A percentile compares a stretch with the other conserved stretches of the same genome.
Evolutionary conservation across 2,329 filamentous ascomycete genomes (phyloP).

Genomic region (Ascochyta fabae): DNA sequence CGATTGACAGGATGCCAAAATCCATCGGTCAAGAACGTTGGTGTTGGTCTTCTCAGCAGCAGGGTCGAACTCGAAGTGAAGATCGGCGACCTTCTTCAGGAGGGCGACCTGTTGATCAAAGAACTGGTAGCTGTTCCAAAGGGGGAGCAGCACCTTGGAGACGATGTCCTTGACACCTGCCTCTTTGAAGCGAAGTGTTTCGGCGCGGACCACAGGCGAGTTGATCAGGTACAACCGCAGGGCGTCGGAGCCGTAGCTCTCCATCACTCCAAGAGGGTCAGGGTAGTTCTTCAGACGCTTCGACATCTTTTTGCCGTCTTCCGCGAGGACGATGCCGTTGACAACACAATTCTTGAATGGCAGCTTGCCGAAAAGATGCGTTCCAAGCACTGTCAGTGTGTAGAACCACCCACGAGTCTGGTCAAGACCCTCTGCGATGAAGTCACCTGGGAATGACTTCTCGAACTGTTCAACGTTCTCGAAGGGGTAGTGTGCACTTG

Average conservation of each 20-base stretch:
- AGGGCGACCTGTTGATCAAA: slow-evolving; percentile 87
- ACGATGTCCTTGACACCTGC: slow-evolving; percentile 93
- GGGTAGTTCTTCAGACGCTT: slow-evolving; percentile 97
- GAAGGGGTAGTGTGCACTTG: slow-evolving; percentile 89
- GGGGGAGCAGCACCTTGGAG: slow-evolving; percentile 83
- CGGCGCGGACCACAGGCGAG: slow-evolving; percentile 90
- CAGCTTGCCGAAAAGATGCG: slow-evolving; percentile 81
- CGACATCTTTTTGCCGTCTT: slow-evolving; percentile 98
- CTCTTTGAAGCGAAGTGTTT: slow-evolving; percentile 91
- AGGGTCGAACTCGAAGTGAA: slow-evolving; percentile 81
- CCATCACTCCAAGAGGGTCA: slow-evolving; percentile 81
- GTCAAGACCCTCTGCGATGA: slow-evolving; percentile 91
- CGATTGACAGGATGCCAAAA: slow-evolving; percentile 89
- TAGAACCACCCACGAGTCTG: slow-evolving; percentile 98
- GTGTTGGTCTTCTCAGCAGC: slow-evolving; percentile 75
- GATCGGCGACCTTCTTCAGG: slow-evolving; percentile 81
- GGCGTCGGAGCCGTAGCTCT: slow-evolving; percentile 89
- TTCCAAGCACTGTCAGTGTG: slow-evolving; percentile 85
- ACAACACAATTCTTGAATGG: slow-evolving; percentile 97
- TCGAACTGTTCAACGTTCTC: slow-evolving; percentile 84
- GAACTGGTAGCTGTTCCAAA: slow-evolving; percentile 98
- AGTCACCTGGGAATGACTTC: slow-evolving; percentile 85
- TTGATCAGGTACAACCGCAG: slow-evolving; percentile 96
- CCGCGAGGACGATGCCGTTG: slow-evolving; percentile 90
- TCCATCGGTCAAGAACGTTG: slow-evolving; percentile 97